Conservation (phyloP, 371 early-diverging fungal species). For the Mortierella sp. region DNA sequence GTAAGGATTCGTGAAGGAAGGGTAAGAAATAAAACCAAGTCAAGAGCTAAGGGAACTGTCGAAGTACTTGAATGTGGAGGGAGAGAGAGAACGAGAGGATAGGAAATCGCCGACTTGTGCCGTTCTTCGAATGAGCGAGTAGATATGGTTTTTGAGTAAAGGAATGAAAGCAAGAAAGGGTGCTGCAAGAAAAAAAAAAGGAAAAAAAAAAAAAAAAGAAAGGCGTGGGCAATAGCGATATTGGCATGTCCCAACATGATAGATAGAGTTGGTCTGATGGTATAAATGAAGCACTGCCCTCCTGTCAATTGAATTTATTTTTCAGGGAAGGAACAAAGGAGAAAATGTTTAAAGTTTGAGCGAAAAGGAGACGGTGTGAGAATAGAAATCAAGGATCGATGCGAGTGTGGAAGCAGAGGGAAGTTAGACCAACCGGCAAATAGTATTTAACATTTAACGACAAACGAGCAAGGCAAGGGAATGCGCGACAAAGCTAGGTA, state of each 20-base stretch:
- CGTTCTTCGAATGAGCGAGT: neutral
- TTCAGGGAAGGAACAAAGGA: conserved; percentile 15
- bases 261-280: neutral
- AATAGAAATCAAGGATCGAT: conserved; percentile 12
- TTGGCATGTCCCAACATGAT: neutral
- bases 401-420: neutral
- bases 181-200: neutral
- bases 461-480: too few species aligned
- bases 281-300: conserved; percentile 6
- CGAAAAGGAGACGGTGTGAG: conserved; percentile 37
- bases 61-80: neutral
- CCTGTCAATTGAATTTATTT: neutral
- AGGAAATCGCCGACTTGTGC: neutral
- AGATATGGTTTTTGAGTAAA: neutral
- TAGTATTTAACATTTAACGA: neutral
- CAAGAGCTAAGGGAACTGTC: neutral
- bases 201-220: neutral
- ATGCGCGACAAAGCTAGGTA: neutral
- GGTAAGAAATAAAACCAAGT: neutral
- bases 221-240: neutral
- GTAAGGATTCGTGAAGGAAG: neutral
- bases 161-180: neutral
- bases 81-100: neutral
- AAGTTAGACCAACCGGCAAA: neutral
- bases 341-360: conserved; percentile 16